These are phyloP conservation scores for Cryptococcus sp. DNA, from an alignment of 1,284 basidiomycete genomes.

Conservation along the genomic window DNA sequence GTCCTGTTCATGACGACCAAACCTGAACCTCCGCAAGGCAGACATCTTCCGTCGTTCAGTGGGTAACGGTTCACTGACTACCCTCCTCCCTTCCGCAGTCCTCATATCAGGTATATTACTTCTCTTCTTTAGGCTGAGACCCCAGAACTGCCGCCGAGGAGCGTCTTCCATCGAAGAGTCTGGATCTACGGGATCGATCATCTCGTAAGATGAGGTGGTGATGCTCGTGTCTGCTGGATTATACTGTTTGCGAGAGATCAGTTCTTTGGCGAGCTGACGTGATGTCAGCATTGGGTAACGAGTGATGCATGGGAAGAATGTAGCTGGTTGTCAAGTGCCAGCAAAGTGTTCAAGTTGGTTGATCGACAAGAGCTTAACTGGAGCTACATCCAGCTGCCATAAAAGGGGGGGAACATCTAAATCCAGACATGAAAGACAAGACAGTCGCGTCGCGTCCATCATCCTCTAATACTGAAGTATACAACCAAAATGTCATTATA, in stretches of 20 bases:
- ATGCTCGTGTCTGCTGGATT: background rate
- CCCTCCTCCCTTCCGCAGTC: background rate
- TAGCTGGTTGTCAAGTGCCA: background rate
- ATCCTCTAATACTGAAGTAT: background rate
- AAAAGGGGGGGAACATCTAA: background rate
- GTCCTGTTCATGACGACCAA: too few species aligned
- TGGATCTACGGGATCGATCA: background rate
- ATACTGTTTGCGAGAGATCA: background rate
- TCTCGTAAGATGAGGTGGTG: background rate
- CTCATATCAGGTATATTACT: background rate
- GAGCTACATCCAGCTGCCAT: too few species aligned
- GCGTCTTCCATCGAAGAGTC: too few species aligned
- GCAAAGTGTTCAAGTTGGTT: background rate
- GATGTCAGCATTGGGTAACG: too few species aligned
- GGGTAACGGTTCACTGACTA: background rate
- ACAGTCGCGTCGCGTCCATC: background rate
- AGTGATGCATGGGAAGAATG: background rate
- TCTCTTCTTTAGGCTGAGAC: background rate
- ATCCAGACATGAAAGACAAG: background rate
- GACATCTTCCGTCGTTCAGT: too few species aligned
- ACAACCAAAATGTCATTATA: conserved; percentile 10
- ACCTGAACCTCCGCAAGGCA: too few species aligned
- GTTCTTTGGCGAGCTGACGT: background rate
- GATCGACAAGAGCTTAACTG: background rate
- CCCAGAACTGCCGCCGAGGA: too few species aligned